phyloP scores from a whole-genome alignment of 2,329 filamentous ascomycete species.

The Parastagonospora avenae region DNA sequence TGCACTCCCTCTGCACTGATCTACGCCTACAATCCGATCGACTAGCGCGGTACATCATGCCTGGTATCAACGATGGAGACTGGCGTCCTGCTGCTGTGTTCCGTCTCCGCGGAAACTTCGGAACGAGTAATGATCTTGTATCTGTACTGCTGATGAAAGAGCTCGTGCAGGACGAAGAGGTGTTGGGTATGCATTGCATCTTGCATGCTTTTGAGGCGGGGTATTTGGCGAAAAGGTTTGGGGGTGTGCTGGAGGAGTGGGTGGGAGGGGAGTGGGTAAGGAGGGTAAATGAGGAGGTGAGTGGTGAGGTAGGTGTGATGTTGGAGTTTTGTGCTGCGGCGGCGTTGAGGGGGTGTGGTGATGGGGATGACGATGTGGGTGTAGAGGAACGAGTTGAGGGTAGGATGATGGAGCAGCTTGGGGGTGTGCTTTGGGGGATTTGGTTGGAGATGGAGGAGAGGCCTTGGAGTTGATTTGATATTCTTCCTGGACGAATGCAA shows the following conservation, averaged over 20 bases:
- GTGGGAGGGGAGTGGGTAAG: not conserved
- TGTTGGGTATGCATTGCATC: not conserved
- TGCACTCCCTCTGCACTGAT: not conserved
- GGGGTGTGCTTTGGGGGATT: conserved; percentile 3
- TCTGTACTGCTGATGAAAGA: not conserved
- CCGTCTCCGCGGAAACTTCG: not conserved
- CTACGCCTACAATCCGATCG: not conserved
- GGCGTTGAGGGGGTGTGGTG: not conserved
- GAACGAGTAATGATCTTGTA: not conserved
- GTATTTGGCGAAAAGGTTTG: conserved; percentile 1
- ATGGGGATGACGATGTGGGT: not conserved
- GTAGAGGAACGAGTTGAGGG: not conserved
- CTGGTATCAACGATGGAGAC: not conserved
- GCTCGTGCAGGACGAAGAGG: not conserved
- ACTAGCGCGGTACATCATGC: not conserved
- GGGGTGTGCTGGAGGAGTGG: conserved; percentile 18
- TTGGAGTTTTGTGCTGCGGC: conserved; percentile 1
- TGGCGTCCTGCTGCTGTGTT: not conserved
- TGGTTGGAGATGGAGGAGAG: conserved; percentile 1
- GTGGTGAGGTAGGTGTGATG: not conserved
- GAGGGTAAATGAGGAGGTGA: not conserved
- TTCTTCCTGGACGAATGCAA: too few species aligned
- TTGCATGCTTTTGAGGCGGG: conserved; percentile 1
- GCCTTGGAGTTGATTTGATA: not conserved
- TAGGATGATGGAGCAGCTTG: conserved; percentile 1